Base-by-base conservation (phyloP, 495 filamentous ascomycete genomes). In the Chlorociboria aeruginascens region DNA sequence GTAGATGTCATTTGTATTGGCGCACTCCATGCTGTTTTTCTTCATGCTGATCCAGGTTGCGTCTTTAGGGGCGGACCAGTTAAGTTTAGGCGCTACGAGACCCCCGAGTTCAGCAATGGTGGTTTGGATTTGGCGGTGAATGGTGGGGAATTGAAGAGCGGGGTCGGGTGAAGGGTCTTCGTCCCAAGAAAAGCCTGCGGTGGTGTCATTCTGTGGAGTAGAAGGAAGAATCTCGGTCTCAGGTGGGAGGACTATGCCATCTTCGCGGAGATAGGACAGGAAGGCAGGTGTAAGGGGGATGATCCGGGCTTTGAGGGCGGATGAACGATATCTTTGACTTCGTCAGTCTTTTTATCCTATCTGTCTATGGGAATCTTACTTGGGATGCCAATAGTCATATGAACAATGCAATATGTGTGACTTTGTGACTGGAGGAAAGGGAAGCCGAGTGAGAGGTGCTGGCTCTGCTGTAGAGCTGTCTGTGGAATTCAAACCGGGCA, bases 61-160 rank as follows among this genome's bases (percentile, higher is more conserved):
- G 61, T 99, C 92, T 63, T 96, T 96, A 0, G 92, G 92, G 3
- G 85, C 78, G 29, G 89, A 95, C 92, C 92, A 99, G 70, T 97
- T 95, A 20, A 99, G 70, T 59, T 99, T 99, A 2, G 93, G 93
- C 0, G 79, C 77, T 0, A 89, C 89, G 31, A 77, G 78, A 49
- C 92, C 90, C 31, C 84, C 86, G 0, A 96, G 73, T 47, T 85
- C 78, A 3, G 72, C 57, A 53, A 99, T 95, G 4, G 78, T 82
- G 12, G 70, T 61, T 63, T 81, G 83, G 59, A 99, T 83, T 41
- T 74, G 61, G 33, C 74, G 61, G 65, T 99, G 93, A 2, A 89
- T 74, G 14, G 85, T 81, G 7, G 72, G 74, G 56, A 78, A 79
- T 61, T 55, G 35, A 69, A 72, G 16, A 65, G 67, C 31, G 61